phyloP scores from a whole-genome alignment of 805 yeast genomes.

The Ogataea saltuana region DNA sequence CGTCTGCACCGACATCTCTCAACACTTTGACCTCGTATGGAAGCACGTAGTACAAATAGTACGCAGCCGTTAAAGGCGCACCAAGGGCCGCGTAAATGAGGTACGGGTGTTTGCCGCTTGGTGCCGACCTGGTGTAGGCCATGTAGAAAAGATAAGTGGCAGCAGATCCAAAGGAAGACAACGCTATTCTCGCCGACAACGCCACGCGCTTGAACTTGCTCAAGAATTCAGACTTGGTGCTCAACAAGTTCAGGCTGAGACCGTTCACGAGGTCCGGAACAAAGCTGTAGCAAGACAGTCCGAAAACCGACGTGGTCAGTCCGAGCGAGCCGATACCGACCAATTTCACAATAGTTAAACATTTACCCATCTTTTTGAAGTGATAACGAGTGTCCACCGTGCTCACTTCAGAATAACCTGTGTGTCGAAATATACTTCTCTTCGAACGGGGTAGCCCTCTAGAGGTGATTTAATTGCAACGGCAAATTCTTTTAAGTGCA shows the following conservation, averaged over 20 bases:
- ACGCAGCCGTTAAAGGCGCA: slow-evolving; percentile 44
- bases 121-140: slow-evolving; percentile 59
- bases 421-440: too few species aligned
- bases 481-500: slow-evolving; percentile 3
- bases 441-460: slow-evolving; percentile 4
- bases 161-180: slow-evolving; percentile 44
- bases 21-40: slow-evolving; percentile 32
- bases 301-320: slow-evolving; percentile 54
- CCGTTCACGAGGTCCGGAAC: slow-evolving; percentile 24
- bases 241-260: slow-evolving; percentile 13
- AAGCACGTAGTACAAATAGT: slow-evolving; percentile 29
- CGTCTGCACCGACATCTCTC: slow-evolving; percentile 12
- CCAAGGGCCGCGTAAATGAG: slow-evolving; percentile 63
- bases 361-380: slow-evolving; percentile 54
- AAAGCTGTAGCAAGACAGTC: slow-evolving; percentile 25
- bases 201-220: slow-evolving; percentile 17
- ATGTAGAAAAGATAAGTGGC: slow-evolving; percentile 52
- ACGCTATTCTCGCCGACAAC: slow-evolving; percentile 28
- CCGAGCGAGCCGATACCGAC: slow-evolving; percentile 70
- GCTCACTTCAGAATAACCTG: too few species aligned
- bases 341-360: slow-evolving; percentile 58
- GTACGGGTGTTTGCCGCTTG: slow-evolving; percentile 67
- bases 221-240: slow-evolving; percentile 17
- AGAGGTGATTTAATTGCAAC: background rate
- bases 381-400: too few species aligned